Evolutionary conservation across 441 rosid species (phyloP).

Genomic region (Adansonia madagascariensis): DNA sequence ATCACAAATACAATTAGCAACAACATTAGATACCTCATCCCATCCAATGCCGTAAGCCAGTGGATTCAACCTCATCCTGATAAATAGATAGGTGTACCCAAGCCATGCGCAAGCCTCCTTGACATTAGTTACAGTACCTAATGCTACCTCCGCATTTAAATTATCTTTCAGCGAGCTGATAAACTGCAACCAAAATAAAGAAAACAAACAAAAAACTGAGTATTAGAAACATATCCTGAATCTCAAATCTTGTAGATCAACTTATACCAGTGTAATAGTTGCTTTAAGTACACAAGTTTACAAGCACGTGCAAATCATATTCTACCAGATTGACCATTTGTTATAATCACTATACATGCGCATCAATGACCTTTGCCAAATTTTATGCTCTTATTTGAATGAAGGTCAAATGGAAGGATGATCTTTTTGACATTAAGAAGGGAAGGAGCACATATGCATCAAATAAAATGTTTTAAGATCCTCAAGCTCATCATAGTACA

Average conservation of each 20-base stretch:
- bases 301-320: not conserved
- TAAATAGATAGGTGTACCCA: constrained; percentile 94
- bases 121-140: constrained; percentile 98
- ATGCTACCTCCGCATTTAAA: constrained; percentile 94
- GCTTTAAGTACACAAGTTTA: not conserved
- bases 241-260: constrained; percentile 16
- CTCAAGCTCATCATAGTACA: constrained; percentile 26
- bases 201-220: constrained; percentile 12
- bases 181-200: constrained; percentile 64
- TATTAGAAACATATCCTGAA: not conserved
- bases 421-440: not conserved
- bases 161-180: constrained; percentile 93
- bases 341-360: not conserved
- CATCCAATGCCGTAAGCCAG: constrained; percentile 98
- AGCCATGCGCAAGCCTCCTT: constrained; percentile 99
- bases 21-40: constrained; percentile 78
- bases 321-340: not conserved
- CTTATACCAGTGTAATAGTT: not conserved
- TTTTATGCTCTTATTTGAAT: not conserved
- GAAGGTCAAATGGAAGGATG: not conserved
- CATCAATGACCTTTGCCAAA: not conserved
- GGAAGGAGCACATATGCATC: constrained; percentile 18
- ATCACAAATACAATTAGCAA: constrained; percentile 6
- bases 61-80: constrained; percentile 97
- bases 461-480: constrained; percentile 22